Evolutionary conservation across 1,284 basidiomycete species (phyloP), one percentile per base, ranked within the genome.

Genomic region (Rhodotorula sp.): DNA sequence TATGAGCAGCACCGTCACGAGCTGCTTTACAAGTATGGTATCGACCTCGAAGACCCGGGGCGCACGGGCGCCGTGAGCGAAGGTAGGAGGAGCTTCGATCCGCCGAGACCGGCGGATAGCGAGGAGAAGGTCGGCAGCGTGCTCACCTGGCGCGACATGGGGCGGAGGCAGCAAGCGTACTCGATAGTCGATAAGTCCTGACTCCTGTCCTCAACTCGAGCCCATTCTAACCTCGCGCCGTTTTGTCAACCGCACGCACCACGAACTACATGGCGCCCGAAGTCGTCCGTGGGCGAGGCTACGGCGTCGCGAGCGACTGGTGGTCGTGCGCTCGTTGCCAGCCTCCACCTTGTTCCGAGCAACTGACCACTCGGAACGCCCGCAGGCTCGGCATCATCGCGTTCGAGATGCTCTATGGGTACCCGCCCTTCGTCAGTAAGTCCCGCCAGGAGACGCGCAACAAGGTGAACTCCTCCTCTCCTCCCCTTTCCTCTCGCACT

Each of bases 261-360:
- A 39, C 55, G 7, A 25, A 32, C 37, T 61, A 65, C 39, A 59
- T 65, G 64, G 50, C 72, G 1, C 61, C 94, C 44, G 96, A 98
- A 81, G 95, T 98, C 54, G 92, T 99, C 78, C 88, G 94, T 50
- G 85, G 85, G 0, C 77, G 82, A 79, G 95, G 94, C 36, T 98
- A 98, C 82, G 89, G 91, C 60, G 95, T 92, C 82, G 91, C 90
- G 48, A 97, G 93, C 81, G 95, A 98, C 80, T 98, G 94, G 94
- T 98, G 96, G 94, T 34, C 70, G 75, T 76, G 57, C 41, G 50
- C n/a, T 57, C 19, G 10, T 7, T 3, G 15, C 29, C n/a, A 27
- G 1, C 8, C 29, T 17, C 29, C n/a, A n/a, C 12, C 51, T 54
- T 2, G 3, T 17, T 19, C 8, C 1, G 15, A 15, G 29, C 15